Evolutionary conservation across 2,329 filamentous ascomycete species (phyloP), one percentile per base, ranked within the genome.

Genomic region (Erysiphe pulchra): DNA sequence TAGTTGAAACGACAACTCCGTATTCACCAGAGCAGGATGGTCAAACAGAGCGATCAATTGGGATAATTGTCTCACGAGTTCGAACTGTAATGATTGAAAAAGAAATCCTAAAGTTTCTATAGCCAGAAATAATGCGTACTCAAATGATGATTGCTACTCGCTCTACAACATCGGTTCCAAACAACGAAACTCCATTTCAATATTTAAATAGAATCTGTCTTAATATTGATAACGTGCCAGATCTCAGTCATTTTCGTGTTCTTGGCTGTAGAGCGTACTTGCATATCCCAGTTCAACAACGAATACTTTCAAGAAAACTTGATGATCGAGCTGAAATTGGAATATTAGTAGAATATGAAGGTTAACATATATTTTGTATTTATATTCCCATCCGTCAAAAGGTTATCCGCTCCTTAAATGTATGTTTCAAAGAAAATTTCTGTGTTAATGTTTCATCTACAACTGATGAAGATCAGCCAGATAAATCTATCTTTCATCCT

Each of bases 381-480:
- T 37, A 12, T 10, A 37, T 37, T n/a, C 34, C 12, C 4, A 7
- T 10, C 10, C 12, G 12, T 10, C 34, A 17, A 11, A 37, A 37
- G 12, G 33, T 36, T 36, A 36, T 36, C 9, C 4, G 33, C 12
- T 36, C 33, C 12, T 14, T 11, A 17, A 37, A 37, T 37, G 34
- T 37, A 37, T n/a, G 34, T 37, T 37, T 37, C 34, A 9, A 37
- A 11, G 5, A 14, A 37, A 37, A 17, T 6, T 7, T 37, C 34
- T 5, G 12, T 10, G 6, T 37, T 37, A 5, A 6, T 7, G 34
- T 5, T 37, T 9, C 16, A 5, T 9, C n/a, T 16, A 49, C 62
- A 66, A 45, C 57, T 73, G 31, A 70, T 67, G 52, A 60, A 65
- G 51, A 65, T 64, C 42, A 66, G 76, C 20, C 68, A 74, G 49